Conservation (phyloP, 176 grass and related monocot species). For the Triticum turgidum region DNA sequence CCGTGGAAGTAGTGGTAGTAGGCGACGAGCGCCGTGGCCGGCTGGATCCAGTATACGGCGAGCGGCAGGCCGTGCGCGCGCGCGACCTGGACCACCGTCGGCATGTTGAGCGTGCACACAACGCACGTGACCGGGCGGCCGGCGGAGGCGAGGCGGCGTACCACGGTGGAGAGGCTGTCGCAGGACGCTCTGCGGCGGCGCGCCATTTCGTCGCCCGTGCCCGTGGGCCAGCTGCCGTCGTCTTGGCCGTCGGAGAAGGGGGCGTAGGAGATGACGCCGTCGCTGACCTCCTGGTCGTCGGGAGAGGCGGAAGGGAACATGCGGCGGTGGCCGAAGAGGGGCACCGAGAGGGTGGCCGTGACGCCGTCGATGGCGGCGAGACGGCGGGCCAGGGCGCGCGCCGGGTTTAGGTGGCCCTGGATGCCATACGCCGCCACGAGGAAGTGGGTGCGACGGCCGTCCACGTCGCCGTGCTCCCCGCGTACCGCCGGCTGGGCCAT, state of each 20-base stretch:
- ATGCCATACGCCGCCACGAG: conserved; percentile 28
- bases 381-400: conserved; percentile 16
- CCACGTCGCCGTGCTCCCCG: not conserved
- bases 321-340: not conserved
- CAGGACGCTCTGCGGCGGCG: not conserved
- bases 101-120: conserved; percentile 30
- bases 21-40: conserved; percentile 20
- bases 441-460: conserved; percentile 18
- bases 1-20: conserved; percentile 49
- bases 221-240: not conserved
- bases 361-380: conserved; percentile 15
- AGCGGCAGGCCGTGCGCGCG: conserved; percentile 19
- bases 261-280: conserved; percentile 36
- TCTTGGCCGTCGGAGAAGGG: conserved; percentile 33
- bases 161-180: conserved; percentile 18
- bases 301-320: conserved; percentile 30
- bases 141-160: not conserved
- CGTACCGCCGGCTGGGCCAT: conserved; percentile 9
- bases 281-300: conserved; percentile 6
- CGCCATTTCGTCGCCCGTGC: not conserved
- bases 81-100: conserved; percentile 27
- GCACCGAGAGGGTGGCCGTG: conserved; percentile 31
- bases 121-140: conserved; percentile 28
- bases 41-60: conserved; percentile 41
- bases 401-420: conserved; percentile 47